These are phyloP conservation scores for Rhizopus sp. DNA, from an alignment of 371 early-diverging fungal genomes.

Conservation along the genomic window DNA sequence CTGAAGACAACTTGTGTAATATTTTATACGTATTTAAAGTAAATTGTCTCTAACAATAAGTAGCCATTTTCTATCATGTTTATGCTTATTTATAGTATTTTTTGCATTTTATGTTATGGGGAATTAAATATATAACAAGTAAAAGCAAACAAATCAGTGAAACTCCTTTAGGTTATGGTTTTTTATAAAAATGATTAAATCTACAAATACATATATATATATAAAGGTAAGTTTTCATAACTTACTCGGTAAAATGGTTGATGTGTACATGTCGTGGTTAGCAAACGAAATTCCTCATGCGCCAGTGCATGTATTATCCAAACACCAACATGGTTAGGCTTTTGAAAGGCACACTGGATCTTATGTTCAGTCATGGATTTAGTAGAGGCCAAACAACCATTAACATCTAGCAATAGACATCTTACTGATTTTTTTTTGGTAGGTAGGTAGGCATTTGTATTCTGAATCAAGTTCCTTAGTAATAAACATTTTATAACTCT, in stretches of 20 bases:
- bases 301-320: conserved; percentile 1
- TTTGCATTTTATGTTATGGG: no score
- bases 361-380: background rate
- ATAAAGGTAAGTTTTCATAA: conserved; percentile 4
- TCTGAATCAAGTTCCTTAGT: background rate
- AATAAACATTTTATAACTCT: conserved; percentile 2
- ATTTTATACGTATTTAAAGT: conserved; percentile 8
- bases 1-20: conserved; percentile 14
- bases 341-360: background rate
- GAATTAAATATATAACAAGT: no score
- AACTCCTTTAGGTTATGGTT: no score
- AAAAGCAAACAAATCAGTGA: no score
- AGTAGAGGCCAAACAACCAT: conserved; percentile 1
- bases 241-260: conserved; percentile 2
- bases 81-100: no score
- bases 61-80: conserved; percentile 12
- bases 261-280: background rate
- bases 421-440: conserved; percentile 1
- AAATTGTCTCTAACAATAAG: conserved; percentile 14
- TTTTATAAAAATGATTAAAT: no score
- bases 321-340: conserved; percentile 2
- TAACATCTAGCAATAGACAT: conserved; percentile 1
- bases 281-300: conserved; percentile 2
- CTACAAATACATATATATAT: no score
- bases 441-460: background rate